Percentiles rank a stretch among this genome's conserved stretches.
phyloP scores from a whole-genome alignment of 768 basidiomycete genomes.

The Podaxis rugospora region DNA sequence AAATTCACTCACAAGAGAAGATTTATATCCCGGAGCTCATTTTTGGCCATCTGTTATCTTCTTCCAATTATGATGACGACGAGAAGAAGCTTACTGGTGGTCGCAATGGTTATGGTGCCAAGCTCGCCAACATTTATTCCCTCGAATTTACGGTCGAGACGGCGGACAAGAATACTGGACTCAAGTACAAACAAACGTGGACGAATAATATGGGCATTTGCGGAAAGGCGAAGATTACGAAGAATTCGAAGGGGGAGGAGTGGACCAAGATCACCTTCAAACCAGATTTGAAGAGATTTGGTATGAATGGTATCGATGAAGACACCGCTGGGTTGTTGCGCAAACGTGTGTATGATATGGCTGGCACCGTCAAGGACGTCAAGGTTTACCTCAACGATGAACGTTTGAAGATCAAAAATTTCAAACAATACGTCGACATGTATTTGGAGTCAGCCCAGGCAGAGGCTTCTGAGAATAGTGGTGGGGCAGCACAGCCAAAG shows the following conservation, averaged over 20 bases:
- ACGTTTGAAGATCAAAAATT: slow-evolving; percentile 86
- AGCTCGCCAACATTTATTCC: slow-evolving; percentile 97
- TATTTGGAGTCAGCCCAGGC: slow-evolving; percentile 78
- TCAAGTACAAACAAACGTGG: slow-evolving; percentile 97
- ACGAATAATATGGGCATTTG: slow-evolving; percentile 89
- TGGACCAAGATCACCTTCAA: slow-evolving; percentile 91
- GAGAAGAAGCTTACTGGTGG: slow-evolving; percentile 99
- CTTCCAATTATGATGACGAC: slow-evolving; percentile 97
- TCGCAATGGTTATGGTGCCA: slow-evolving; percentile 97
- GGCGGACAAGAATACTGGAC: slow-evolving; percentile 76
- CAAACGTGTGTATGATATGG: slow-evolving; percentile 95
- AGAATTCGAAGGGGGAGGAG: slow-evolving; percentile 82
- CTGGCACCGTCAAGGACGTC: slow-evolving; percentile 89
- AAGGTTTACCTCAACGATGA: slow-evolving; percentile 95
- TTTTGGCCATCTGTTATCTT: slow-evolving; percentile 91
- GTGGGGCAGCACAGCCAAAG: slow-evolving; percentile 77
- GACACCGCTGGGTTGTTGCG: slow-evolving; percentile 86
- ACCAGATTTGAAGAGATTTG: slow-evolving; percentile 89
- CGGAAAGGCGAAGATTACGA: slow-evolving; percentile 89
- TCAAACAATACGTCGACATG: slow-evolving; percentile 96
- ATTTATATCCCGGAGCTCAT: slow-evolving; percentile 97
- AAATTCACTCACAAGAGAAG: slow-evolving; percentile 89
- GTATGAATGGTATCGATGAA: slow-evolving; percentile 86
- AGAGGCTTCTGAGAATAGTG: slow-evolving; percentile 62
- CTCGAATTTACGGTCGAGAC: slow-evolving; percentile 95